Evolutionary conservation across 1,139 yeast species (phyloP), one percentile per base, ranked within the genome.

Genomic region (Pichia sp.): DNA sequence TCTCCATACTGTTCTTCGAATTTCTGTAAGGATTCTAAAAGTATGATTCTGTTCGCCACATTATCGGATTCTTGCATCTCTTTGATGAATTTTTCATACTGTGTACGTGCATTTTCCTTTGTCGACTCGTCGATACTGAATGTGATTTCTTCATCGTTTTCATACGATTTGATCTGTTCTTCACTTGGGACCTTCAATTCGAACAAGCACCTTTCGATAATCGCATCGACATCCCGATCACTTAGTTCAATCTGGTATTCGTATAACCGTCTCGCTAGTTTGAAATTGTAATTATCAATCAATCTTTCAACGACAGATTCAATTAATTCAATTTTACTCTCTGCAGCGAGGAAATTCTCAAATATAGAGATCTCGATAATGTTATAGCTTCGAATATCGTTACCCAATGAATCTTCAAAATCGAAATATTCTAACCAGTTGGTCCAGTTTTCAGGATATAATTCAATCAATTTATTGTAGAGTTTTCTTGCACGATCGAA

Each of bases 401-500:
- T 97, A n/a, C 84, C 86, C 33, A 87, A 64, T 24, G 72, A 72
- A 40, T 69, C 72, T 64, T 93, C 99, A 55, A 90, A 74, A 8
- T 75, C 76, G 5, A 90, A 81, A 65, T 81, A 89, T 12, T 75
- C 73, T 5, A 76, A 53, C 84, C 89, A 81, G 1, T 72, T 68
- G 3, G 68, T 58, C 0, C 71, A 61, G 31, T 67, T 57, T 3
- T 64, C 53, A 1, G 89, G 74, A 53, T 75, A 73, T 12, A 69
- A 61, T 54, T 84, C 87, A 22, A 91, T 56, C 70, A 79, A 79
- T 58, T 79, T 83, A 54, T 85, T 87, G 60, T 81, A 90, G 8
- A 93, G 61, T 58, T 68, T 78, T 34, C 98, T 71, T 11, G 86
- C 90, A 36, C 97, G 69, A 53, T 85, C 95, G 73, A 85, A 84